Evolutionary conservation across 495 filamentous ascomycete species (phyloP), one percentile per base, ranked within the genome.

Genomic region (Peziza echinospora): DNA sequence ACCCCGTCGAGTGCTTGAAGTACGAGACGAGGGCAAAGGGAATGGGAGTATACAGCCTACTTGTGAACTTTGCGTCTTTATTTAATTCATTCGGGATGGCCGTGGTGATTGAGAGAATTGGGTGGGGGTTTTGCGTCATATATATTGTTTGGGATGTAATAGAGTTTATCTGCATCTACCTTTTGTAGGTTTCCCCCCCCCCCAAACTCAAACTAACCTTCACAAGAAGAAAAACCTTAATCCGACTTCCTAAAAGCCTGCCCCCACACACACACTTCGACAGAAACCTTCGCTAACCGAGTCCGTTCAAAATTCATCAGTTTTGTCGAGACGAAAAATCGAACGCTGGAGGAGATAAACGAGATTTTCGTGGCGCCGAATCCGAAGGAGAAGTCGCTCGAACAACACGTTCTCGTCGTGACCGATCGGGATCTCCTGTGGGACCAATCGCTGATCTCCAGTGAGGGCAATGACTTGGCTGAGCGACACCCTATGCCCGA

Each of bases 1-100:
- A 76, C 58, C 65, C 68, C 0, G 62, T 63, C 50, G 60, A 65
- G 49, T 64, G 60, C 43, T 51, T 70, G 17, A 59, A 64, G 8
- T 73, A 65, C 50, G 70, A 75, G 52, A 67, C 64, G 44, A 68
- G 74, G 19, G 74, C 68, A 16, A 78, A 78, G 62, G 74, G 74
- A 5, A 71, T 74, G 64, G 73, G 58, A 4, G 62, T 67, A 50
- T 66, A 58, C 30, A 59, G 60, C 43, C 62, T 67, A 21, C 60
- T 63, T 44, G 61, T 67, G 54, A 62, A 63, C 49, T 59, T 59
- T 41, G 65, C 62, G 30, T 62, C 57, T 21, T 53, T 69, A 28
- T 61, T 71, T 51, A 72, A 70, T 55, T 61, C 64, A 54, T 68
- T 65, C 40, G 60, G 30, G 19, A 37, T 37, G 30, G 30, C 13